Evolutionary conservation across 2,329 filamentous ascomycete genomes (phyloP), one percentile per base, ranked within the genome.

Genomic region (Diplocarpon rosae): DNA sequence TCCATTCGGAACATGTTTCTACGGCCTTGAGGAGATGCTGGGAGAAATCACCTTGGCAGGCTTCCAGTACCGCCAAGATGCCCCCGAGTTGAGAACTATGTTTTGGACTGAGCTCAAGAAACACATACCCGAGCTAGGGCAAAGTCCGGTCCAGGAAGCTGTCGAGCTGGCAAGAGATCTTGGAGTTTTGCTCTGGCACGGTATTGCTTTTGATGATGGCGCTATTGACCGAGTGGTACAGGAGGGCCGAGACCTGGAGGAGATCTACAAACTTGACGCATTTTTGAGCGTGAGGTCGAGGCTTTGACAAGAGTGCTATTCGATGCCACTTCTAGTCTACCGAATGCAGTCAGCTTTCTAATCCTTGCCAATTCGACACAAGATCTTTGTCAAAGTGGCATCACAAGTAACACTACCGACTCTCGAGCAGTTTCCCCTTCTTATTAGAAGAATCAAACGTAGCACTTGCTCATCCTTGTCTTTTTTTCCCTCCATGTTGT

Each of bases 121-220:
- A 0, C 60, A 60, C 14, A 52, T 74, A 8, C 50, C 52, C 10
- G 52, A 54, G 5, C 37, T 59, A 20, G 48, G 27, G 12, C 45
- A 59, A 9, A 46, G 51, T 4, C 40, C 46, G 12, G 47, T 62
- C 1, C 32, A 62, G 11, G 54, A 62, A 4, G 63, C 63, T 0
- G 60, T 75, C 0, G 56, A 56, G 42, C 51, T 67, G 32, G 69
- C 75, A 11, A 68, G 68, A 65, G 57, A 66, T 57, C 52, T 80
- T 14, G 77, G 78, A 0, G 66, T 81, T 5, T 48, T 82, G 14
- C 64, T 82, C 2, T 82, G 78, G 78, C 69, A 74, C 57, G 78
- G 76, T 1, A 76, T 75, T 55, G 76, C 76, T 2, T 81, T 77
- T 59, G 77, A 82, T 56, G 68, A 75, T 17, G 77, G 78, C 0